phyloP scores from a whole-genome alignment of 2,329 filamentous ascomycete genomes.

The Pyrenophora seminiperda region DNA sequence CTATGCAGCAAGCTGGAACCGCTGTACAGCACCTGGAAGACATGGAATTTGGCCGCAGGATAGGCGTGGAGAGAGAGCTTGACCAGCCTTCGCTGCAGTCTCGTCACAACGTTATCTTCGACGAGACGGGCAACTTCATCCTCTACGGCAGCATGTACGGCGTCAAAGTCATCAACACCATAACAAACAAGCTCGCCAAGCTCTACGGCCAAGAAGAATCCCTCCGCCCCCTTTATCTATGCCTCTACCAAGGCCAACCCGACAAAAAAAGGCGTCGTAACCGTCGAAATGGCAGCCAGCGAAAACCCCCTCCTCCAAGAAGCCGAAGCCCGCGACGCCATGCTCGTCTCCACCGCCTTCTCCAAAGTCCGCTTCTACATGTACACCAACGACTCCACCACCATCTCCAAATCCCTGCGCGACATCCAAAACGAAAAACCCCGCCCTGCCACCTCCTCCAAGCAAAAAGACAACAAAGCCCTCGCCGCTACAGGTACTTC shows the following conservation, averaged over 20 bases:
- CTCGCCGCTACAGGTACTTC: slow-evolving; percentile 74
- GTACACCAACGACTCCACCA: slow-evolving; percentile 87
- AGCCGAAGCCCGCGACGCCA: slow-evolving; percentile 87
- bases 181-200: slow-evolving; percentile 90
- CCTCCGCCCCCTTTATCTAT: slow-evolving; percentile 79
- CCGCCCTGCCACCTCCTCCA: slow-evolving; percentile 60
- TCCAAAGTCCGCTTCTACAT: slow-evolving; percentile 95
- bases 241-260: slow-evolving; percentile 91
- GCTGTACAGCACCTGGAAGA: slow-evolving; percentile 80
- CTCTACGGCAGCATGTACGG: slow-evolving; percentile 91
- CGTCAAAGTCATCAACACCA: slow-evolving; percentile 93
- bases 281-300: slow-evolving; percentile 95
- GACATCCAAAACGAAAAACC: slow-evolving; percentile 97
- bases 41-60: slow-evolving; percentile 86
- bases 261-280: slow-evolving; percentile 93
- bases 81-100: slow-evolving; percentile 70
- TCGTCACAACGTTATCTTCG: slow-evolving; percentile 87
- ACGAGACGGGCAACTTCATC: slow-evolving; percentile 94
- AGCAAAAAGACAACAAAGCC: slow-evolving; percentile 59
- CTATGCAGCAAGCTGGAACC: slow-evolving; percentile 95
- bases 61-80: slow-evolving; percentile 85
- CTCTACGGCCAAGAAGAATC: slow-evolving; percentile 90
- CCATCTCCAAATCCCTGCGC: slow-evolving; percentile 58
- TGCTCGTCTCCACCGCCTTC: slow-evolving; percentile 81
- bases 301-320: slow-evolving; percentile 91